phyloP scores from a whole-genome alignment of 805 yeast genomes.

The Danielozyma ontarioensis region DNA sequence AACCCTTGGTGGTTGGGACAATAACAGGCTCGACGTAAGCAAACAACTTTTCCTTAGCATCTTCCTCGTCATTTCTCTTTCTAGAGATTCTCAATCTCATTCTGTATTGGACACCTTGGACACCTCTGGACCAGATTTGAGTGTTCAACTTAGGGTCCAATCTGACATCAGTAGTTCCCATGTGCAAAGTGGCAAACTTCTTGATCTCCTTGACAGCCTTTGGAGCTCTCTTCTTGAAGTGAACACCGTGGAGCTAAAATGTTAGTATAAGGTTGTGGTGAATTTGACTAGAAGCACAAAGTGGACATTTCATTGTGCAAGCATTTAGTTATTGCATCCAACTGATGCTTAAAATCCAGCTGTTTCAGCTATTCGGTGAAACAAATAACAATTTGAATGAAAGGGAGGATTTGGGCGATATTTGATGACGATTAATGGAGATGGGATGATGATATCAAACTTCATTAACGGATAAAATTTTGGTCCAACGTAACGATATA shows the following conservation, averaged over 20 bases:
- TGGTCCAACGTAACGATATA: background rate
- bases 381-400: too few relatives aligned
- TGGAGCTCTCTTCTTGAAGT: constrained; percentile 99
- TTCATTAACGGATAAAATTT: background rate
- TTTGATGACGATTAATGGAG: too few relatives aligned
- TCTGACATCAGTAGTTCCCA: constrained; percentile 99
- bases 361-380: background rate
- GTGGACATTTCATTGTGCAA: too few relatives aligned
- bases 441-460: background rate
- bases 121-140: constrained; percentile 99
- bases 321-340: too few relatives aligned
- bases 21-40: constrained; percentile 96
- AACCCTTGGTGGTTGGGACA: constrained; percentile 95
- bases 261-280: constrained; percentile 47
- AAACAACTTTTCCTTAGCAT: constrained; percentile 95
- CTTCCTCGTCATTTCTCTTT: constrained; percentile 99
- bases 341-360: too few relatives aligned
- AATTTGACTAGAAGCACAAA: too few relatives aligned
- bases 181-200: constrained; percentile 97
- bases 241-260: constrained; percentile 86
- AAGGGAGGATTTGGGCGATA: too few relatives aligned
- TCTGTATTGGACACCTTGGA: constrained; percentile 98
- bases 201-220: constrained; percentile 98
- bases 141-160: constrained; percentile 98
- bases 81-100: constrained; percentile 97